Conservation (phyloP, 768 basidiomycete species). For the Asterophora lycoperdoides region DNA sequence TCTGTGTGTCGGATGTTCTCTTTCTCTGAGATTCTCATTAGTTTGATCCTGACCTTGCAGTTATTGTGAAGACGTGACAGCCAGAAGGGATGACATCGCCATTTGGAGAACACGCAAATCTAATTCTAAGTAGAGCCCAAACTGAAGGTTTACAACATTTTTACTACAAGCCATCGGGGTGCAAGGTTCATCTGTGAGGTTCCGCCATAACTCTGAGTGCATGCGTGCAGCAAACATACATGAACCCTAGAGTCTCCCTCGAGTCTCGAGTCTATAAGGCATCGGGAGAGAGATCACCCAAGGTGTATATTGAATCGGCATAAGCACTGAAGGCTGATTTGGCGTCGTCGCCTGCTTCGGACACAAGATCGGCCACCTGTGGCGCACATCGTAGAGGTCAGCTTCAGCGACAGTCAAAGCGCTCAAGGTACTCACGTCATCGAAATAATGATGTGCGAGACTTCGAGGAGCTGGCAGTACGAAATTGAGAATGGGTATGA, state of each 20-base stretch:
- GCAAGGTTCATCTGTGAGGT: too few species aligned
- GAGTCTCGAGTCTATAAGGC: constrained; percentile 43
- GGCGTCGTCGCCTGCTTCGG: constrained; percentile 71
- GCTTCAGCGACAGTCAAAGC: background rate
- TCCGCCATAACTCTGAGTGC: too few species aligned
- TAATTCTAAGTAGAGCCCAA: too few species aligned
- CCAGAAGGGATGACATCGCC: too few species aligned
- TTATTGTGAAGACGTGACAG: too few species aligned
- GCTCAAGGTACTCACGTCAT: constrained; percentile 60
- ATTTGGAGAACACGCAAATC: too few species aligned
- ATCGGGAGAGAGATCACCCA: constrained; percentile 70
- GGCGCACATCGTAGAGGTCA: constrained; percentile 1
- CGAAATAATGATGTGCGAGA: constrained; percentile 89
- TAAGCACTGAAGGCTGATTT: constrained; percentile 54
- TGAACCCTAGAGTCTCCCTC: too few species aligned
- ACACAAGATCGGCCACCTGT: constrained; percentile 70
- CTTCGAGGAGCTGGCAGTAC: constrained; percentile 69
- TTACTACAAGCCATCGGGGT: too few species aligned
- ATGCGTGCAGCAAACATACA: too few species aligned
- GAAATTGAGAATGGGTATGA: constrained; percentile 5
- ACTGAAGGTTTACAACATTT: too few species aligned
- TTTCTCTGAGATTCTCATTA: too few species aligned
- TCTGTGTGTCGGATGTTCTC: background rate
- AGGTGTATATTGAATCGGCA: constrained; percentile 43
- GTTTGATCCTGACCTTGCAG: too few species aligned